Evolutionary conservation across 352 stramenopile genomes (phyloP).

Genomic region (Pseudoperonospora humuli): DNA sequence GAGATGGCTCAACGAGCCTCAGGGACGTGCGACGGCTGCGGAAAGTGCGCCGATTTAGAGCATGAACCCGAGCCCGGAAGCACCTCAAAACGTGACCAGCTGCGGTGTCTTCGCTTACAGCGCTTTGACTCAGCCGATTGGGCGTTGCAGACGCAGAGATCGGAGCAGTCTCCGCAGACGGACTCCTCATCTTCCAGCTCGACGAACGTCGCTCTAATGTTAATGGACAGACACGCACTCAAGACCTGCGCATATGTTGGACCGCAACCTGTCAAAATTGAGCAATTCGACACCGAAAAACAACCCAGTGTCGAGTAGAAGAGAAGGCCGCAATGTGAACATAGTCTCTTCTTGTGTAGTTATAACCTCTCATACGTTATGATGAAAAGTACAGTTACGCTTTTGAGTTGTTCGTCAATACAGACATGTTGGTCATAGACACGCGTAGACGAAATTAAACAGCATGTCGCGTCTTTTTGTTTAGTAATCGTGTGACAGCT

Average conservation of each 20-base stretch:
- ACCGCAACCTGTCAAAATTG: conserved; percentile 15
- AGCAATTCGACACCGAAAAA: conserved; percentile 13
- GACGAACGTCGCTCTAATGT: conserved; percentile 37
- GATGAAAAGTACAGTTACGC: conserved; percentile 13
- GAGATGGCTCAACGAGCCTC: conserved; percentile 33
- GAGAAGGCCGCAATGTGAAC: neutral
- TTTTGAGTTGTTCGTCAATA: no score
- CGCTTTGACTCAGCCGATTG: conserved; percentile 74
- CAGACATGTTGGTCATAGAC: no score
- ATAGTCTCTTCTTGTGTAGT: conserved; percentile 10
- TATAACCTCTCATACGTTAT: conserved; percentile 10
- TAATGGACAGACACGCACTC: conserved; percentile 54
- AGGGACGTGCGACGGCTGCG: conserved; percentile 16
- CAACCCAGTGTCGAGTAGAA: conserved; percentile 6
- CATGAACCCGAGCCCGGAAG: conserved; percentile 30
- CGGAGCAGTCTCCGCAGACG: conserved; percentile 6
- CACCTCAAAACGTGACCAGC: conserved; percentile 25
- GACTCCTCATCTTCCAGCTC: conserved; percentile 2
- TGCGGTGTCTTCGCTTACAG: conserved; percentile 49
- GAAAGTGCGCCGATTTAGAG: conserved; percentile 25
- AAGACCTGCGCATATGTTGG: conserved; percentile 40
- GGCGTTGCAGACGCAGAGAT: conserved; percentile 33
- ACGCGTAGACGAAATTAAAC: no score
- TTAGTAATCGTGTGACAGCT: no score
- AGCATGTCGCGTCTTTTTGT: no score